These are phyloP conservation scores for Penicillium sp. DNA, from an alignment of 2,329 filamentous ascomycete genomes.

Conservation along the genomic window DNA sequence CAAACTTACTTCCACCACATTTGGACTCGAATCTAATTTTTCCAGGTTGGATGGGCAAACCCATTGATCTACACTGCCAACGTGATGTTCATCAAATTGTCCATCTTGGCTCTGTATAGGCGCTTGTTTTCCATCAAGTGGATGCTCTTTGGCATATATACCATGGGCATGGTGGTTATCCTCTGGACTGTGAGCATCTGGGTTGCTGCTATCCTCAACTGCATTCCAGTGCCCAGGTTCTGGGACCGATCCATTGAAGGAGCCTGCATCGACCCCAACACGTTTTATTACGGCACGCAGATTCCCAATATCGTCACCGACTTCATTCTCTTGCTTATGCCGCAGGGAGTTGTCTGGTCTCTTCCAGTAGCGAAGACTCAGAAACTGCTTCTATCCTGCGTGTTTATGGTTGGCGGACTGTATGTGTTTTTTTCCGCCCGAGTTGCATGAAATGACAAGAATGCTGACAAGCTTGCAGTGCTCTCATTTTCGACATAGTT, in stretches of 20 bases:
- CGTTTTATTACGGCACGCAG: slow-evolving; percentile 33
- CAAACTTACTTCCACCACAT: too few species aligned
- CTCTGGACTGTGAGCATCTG: slow-evolving; percentile 28
- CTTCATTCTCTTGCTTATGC: slow-evolving; percentile 31
- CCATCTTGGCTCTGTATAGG: slow-evolving; percentile 33
- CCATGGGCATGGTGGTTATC: slow-evolving; percentile 24
- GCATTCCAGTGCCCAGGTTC: slow-evolving; percentile 30
- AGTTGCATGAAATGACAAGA: neutral
- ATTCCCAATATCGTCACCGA: slow-evolving; percentile 37
- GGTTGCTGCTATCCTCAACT: slow-evolving; percentile 26
- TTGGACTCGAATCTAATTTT: neutral
- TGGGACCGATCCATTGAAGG: slow-evolving; percentile 29
- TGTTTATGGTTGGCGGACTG: slow-evolving; percentile 35
- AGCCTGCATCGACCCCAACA: slow-evolving; percentile 28
- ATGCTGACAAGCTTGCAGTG: slow-evolving; percentile 15
- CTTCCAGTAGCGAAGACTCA: slow-evolving; percentile 30
- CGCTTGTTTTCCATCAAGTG: slow-evolving; percentile 27
- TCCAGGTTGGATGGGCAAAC: slow-evolving; percentile 32
- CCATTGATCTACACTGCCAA: slow-evolving; percentile 31
- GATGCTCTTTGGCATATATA: slow-evolving; percentile 26
- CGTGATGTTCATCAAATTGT: slow-evolving; percentile 31
- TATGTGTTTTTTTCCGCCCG: slow-evolving; percentile 8
- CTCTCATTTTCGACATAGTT: slow-evolving; percentile 30
- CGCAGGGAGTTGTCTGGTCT: slow-evolving; percentile 30
- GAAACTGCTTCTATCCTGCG: slow-evolving; percentile 27